Percentiles rank a stretch among this genome's conserved stretches.
Evolutionary conservation across 2,329 filamentous ascomycete genomes (phyloP).

Genomic region (Cyphellophora attinorum): DNA sequence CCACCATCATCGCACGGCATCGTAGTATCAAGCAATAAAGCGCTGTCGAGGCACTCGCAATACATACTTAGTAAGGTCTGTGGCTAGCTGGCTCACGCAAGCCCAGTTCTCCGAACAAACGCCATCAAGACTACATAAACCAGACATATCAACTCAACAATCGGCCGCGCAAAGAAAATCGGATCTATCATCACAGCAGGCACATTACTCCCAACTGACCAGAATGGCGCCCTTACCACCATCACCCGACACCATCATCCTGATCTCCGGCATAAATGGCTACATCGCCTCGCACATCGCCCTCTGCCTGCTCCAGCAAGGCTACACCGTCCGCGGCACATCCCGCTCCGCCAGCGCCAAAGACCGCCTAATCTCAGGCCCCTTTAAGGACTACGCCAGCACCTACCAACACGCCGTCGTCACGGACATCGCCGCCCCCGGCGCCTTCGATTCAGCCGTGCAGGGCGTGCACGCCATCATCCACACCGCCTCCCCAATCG

Average conservation of each 20-base stretch:
- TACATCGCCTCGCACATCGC: constrained; percentile 30
- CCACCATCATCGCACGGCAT: no score
- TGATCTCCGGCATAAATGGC: constrained; percentile 30
- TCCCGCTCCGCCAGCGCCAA: constrained; percentile 22
- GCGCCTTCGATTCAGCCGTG: constrained; percentile 29
- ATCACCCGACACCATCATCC: neutral
- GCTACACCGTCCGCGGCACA: constrained; percentile 30
- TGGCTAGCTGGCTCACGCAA: no score
- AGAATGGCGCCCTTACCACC: neutral
- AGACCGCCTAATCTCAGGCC: constrained; percentile 14
- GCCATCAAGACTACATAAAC: no score
- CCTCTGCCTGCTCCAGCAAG: constrained; percentile 26
- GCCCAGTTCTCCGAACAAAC: no score
- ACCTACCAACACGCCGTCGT: constrained; percentile 24
- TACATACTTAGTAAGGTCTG: no score
- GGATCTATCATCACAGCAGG: no score
- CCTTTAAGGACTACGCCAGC: constrained; percentile 23
- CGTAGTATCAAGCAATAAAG: no score
- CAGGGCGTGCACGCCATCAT: constrained; percentile 20
- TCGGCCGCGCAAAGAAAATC: no score
- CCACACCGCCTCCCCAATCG: constrained; percentile 14
- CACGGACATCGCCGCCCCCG: constrained; percentile 24
- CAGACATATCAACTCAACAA: no score
- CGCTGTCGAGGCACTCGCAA: no score
- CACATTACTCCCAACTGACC: no score